phyloP scores from a whole-genome alignment of 768 basidiomycete species.

The Psilocybe azurescens region DNA sequence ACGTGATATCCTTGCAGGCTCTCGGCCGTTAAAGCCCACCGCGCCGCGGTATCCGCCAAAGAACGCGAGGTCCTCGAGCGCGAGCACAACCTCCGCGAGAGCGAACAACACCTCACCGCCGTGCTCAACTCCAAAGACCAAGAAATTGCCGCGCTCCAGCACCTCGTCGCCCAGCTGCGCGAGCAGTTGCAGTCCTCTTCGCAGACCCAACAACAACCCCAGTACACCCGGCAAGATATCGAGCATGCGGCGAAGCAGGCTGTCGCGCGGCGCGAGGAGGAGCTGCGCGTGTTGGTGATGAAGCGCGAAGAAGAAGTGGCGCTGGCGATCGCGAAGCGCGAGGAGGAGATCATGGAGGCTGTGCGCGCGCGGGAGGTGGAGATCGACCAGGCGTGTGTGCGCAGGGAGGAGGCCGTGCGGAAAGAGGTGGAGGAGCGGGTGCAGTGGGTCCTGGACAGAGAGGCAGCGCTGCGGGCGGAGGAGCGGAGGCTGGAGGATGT shows the following conservation, averaged over 20 bases:
- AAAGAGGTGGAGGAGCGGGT: conserved; percentile 58
- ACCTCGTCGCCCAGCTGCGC: conserved; percentile 46
- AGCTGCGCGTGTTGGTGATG: conserved; percentile 65
- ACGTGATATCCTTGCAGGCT: conserved; percentile 46
- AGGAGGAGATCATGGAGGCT: conserved; percentile 75
- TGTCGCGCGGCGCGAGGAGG: conserved; percentile 67
- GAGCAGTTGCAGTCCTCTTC: background rate
- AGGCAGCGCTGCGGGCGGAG: conserved; percentile 59
- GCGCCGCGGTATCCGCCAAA: conserved; percentile 53
- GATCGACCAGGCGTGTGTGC: conserved; percentile 62
- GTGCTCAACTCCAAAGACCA: conserved; percentile 61
- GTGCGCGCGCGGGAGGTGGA: conserved; percentile 71
- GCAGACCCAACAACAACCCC: conserved; percentile 27
- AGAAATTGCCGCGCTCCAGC: conserved; percentile 58
- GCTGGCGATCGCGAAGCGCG: conserved; percentile 63
- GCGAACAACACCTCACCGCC: conserved; percentile 54
- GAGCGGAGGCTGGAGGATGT: conserved; percentile 52
- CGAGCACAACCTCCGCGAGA: conserved; percentile 56
- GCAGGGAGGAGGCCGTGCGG: conserved; percentile 54
- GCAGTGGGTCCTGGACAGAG: conserved; percentile 53
- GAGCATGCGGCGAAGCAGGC: conserved; percentile 60
- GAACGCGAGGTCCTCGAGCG: conserved; percentile 68
- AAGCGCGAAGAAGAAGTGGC: conserved; percentile 77
- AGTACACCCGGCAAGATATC: conserved; percentile 30
- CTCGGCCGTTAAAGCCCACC: conserved; percentile 67